Conservation (phyloP, 305 asterid genomes). For the Fraxinus ornus region DNA sequence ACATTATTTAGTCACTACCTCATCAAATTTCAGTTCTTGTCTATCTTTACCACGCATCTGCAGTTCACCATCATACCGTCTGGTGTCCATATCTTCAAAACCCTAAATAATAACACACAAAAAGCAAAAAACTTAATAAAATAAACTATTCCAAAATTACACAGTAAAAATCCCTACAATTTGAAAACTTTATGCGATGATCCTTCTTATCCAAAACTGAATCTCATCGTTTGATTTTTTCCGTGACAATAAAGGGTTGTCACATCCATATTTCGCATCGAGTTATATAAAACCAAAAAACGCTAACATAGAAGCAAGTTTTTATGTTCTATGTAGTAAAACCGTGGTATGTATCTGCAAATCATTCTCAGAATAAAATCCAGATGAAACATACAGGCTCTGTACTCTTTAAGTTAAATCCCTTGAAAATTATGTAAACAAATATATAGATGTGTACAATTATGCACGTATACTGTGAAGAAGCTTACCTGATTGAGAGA, state of each 20-base stretch:
- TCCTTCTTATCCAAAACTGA: neutral
- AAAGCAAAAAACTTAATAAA: constrained; percentile 11
- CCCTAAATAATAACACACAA: constrained; percentile 32
- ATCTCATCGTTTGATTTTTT: constrained; percentile 6
- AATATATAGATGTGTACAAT: constrained; percentile 2
- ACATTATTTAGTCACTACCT: constrained; percentile 37
- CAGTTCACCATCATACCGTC: constrained; percentile 61
- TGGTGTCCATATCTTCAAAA: constrained; percentile 52
- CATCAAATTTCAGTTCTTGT: constrained; percentile 46
- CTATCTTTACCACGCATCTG: constrained; percentile 55
- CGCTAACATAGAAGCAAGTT: neutral
- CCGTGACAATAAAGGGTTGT: neutral
- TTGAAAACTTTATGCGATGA: neutral
- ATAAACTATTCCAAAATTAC: neutral
- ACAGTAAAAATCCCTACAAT: constrained; percentile 1
- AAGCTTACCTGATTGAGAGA: neutral
- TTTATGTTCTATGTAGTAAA: neutral
- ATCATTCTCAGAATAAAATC: neutral
- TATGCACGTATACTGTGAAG: neutral
- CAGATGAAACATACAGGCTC: neutral
- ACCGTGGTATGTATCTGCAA: neutral
- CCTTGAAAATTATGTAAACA: neutral
- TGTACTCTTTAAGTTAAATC: neutral
- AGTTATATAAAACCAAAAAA: neutral
- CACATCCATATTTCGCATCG: neutral